Base-by-base conservation (phyloP, 2,329 filamentous ascomycete genomes). In the Alternaria arborescens region DNA sequence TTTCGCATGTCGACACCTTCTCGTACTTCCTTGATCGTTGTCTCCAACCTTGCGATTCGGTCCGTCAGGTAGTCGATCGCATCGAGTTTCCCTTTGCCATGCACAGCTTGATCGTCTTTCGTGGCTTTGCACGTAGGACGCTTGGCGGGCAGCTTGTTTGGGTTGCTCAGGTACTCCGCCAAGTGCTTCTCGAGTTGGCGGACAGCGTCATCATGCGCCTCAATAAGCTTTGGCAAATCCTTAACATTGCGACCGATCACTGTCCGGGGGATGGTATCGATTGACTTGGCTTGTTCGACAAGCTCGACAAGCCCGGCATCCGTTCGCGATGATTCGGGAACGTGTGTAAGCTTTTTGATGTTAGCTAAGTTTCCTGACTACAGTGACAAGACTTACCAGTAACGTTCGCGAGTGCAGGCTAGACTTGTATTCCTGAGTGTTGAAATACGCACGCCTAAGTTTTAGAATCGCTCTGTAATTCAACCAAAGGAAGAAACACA, bases 61-160 rank as follows among this genome's bases (percentile, higher is more conserved):
- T 90, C 86, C 0, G 93, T 96, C 55, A 97, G 84, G 73, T 97
- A 98, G 66, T 97, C 93, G 72, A 99, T 97, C 22, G 95, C 92
- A 75, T 99, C 95, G 5, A 97, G 86, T 75, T 92, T 94, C 58
- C 90, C 86, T n/a, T 86, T 87, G 26, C 85, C 86, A 26, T 89
- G 58, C 84, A 66, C 87, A 89, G 0, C 86, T 85, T 36, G 42
- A 70, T 97, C 92, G 61, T 90, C 90, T 74, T 93, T 94, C 22
- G 90, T 90, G 0, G 91, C 91, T 47, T 87, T 88, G 82, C 93
- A 95, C 46, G 86, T 86, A 1, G 95, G 95, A 30, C 95, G 86
- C 24, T 87, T 88, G 0, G 89, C 69, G 0, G 95, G 94, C 0
- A 98, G 83, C 62, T 89, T 88, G 62, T 91, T 85, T 0, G 95